phyloP scores from a whole-genome alignment of 768 basidiomycete genomes.

The Trametes sanguinea region DNA sequence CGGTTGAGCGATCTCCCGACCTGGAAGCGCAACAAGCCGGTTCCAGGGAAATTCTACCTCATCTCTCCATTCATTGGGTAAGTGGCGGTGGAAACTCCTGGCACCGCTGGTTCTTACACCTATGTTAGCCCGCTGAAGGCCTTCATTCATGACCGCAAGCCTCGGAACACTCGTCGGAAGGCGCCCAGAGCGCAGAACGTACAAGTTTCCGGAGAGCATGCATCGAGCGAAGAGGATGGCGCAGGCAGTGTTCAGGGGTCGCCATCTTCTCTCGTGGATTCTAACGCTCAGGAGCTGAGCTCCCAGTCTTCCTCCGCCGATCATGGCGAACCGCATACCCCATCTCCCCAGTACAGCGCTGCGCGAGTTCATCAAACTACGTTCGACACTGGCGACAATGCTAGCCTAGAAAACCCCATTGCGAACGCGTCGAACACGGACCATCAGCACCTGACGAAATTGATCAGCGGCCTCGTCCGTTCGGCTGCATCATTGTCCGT shows the following conservation, averaged over 20 bases:
- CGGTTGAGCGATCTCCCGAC: constrained; percentile 85
- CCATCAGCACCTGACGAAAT: constrained; percentile 72
- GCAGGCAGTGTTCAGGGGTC: constrained; percentile 22
- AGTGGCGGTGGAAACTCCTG: background rate
- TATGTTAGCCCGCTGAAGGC: constrained; percentile 58
- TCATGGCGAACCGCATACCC: constrained; percentile 61
- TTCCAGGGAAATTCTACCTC: constrained; percentile 85
- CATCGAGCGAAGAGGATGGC: constrained; percentile 33
- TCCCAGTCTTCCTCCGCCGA: constrained; percentile 65
- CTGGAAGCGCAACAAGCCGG: constrained; percentile 79
- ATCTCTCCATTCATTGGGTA: constrained; percentile 92
- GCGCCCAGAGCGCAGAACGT: constrained; percentile 29
- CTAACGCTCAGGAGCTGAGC: constrained; percentile 57
- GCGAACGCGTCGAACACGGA: constrained; percentile 34
- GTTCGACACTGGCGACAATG: constrained; percentile 33
- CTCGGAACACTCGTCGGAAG: constrained; percentile 48
- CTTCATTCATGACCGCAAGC: constrained; percentile 67
- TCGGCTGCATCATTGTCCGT: constrained; percentile 12
- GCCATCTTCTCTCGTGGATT: constrained; percentile 35
- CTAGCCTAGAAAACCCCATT: constrained; percentile 34
- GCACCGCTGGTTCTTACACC: background rate
- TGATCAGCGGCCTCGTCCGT: constrained; percentile 39
- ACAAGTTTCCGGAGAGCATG: constrained; percentile 25
- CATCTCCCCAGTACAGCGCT: constrained; percentile 59
- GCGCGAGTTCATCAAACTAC: constrained; percentile 38